A percentile compares a stretch with the other conserved stretches of the same genome.
Evolutionary conservation across 805 yeast genomes (phyloP).

Genomic region (Saccharomyces kudriavzevii): DNA sequence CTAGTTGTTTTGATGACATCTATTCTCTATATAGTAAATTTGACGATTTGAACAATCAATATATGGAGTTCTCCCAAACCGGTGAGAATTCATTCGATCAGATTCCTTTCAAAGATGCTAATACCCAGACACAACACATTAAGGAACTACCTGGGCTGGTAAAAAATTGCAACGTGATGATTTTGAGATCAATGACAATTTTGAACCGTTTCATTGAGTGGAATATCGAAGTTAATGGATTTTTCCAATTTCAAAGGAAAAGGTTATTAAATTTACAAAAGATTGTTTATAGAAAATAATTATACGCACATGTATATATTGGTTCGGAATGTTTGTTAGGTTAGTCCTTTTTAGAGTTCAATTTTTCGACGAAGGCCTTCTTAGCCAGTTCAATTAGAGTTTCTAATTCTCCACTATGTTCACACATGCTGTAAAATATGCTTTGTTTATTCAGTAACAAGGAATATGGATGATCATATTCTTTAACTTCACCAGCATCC

Average conservation of each 20-base stretch:
- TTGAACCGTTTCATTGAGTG: not conserved
- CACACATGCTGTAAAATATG: conserved; percentile 59
- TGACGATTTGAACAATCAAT: not conserved
- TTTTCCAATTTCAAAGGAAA: not conserved
- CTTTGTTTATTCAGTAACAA: conserved; percentile 42
- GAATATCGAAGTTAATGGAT: not conserved
- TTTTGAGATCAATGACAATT: not conserved
- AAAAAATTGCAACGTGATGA: not conserved
- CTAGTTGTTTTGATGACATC: not conserved
- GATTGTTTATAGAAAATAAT: not conserved
- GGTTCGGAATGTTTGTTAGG: too few relatives aligned
- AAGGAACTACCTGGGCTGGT: not conserved
- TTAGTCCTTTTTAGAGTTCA: conserved; percentile 7
- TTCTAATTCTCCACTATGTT: conserved; percentile 80
- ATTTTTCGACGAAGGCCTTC: conserved; percentile 37
- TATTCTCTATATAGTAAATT: not conserved
- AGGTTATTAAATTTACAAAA: not conserved
- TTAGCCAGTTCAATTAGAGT: conserved; percentile 59
- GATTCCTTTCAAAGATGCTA: not conserved
- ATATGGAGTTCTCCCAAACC: not conserved
- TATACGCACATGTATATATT: not conserved
- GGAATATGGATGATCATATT: conserved; percentile 58
- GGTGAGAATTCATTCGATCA: not conserved
- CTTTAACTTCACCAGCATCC: conserved; percentile 64
- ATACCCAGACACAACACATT: not conserved